Conservation (phyloP, 2,329 filamentous ascomycete genomes). For the Paraphaeosphaeria minitans region DNA sequence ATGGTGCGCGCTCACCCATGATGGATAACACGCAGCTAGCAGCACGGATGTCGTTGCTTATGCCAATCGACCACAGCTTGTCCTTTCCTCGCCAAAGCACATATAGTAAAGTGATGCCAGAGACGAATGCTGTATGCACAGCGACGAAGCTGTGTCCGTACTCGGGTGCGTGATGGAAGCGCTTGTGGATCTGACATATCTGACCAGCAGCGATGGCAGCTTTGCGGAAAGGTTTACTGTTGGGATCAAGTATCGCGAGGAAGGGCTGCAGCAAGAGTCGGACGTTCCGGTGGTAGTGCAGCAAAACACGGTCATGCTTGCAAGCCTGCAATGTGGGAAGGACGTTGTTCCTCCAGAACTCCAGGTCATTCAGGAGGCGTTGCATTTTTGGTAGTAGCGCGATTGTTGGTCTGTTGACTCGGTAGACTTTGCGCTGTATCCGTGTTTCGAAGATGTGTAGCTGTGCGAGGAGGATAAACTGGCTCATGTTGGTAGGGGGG, state of each 20-base stretch:
- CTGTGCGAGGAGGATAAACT: constrained; percentile 44
- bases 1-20: constrained; percentile 56
- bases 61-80: constrained; percentile 54
- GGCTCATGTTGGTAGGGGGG: constrained; percentile 10
- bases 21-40: constrained; percentile 57
- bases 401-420: constrained; percentile 54
- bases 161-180: constrained; percentile 48
- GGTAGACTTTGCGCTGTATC: constrained; percentile 59
- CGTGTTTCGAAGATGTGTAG: constrained; percentile 56
- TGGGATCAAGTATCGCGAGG: constrained; percentile 52
- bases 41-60: constrained; percentile 57
- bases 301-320: constrained; percentile 54
- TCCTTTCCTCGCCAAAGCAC: constrained; percentile 52
- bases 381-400: constrained; percentile 56
- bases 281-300: constrained; percentile 58
- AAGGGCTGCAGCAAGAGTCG: constrained; percentile 59
- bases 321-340: constrained; percentile 41
- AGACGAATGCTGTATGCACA: constrained; percentile 52
- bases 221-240: constrained; percentile 55
- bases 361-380: constrained; percentile 52
- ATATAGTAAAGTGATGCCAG: constrained; percentile 50
- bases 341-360: constrained; percentile 54
- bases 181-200: constrained; percentile 52
- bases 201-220: constrained; percentile 49
- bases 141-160: constrained; percentile 53